A percentile compares a stretch with the other conserved stretches of the same genome.
phyloP scores from a whole-genome alignment of 2,329 filamentous ascomycete genomes.

The Bipolaris zeicola region DNA sequence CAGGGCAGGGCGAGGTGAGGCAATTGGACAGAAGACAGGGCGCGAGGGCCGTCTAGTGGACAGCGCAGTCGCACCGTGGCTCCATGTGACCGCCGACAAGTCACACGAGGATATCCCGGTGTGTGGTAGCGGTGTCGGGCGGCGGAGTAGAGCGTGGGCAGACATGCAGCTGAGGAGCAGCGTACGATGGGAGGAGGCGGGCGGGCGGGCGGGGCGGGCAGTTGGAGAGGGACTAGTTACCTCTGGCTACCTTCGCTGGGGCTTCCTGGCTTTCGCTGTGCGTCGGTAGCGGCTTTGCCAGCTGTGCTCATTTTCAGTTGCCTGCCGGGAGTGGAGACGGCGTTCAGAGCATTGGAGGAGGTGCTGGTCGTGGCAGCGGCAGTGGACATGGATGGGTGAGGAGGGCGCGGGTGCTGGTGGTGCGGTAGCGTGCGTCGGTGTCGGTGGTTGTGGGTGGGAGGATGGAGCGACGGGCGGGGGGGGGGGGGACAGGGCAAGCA shows the following conservation, averaged over 20 bases:
- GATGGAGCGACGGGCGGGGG: slow-evolving; percentile 21
- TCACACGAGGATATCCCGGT: slow-evolving; percentile 37
- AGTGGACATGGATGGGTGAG: slow-evolving; percentile 42
- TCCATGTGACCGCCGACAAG: slow-evolving; percentile 43
- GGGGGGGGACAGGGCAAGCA: slow-evolving; percentile 19
- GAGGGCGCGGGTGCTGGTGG: slow-evolving; percentile 17
- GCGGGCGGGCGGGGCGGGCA: neutral
- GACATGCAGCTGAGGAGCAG: neutral
- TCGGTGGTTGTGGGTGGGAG: slow-evolving; percentile 9
- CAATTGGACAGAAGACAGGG: slow-evolving; percentile 9
- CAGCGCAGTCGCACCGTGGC: slow-evolving; percentile 37
- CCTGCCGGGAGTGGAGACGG: slow-evolving; percentile 44
- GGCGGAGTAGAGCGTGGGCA: slow-evolving; percentile 3
- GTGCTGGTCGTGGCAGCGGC: slow-evolving; percentile 36
- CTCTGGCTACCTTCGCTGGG: slow-evolving; percentile 60
- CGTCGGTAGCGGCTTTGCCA: slow-evolving; percentile 57
- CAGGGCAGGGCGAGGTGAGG: slow-evolving; percentile 6
- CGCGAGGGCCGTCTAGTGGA: slow-evolving; percentile 16
- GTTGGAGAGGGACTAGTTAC: slow-evolving; percentile 48
- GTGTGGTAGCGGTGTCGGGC: slow-evolving; percentile 14
- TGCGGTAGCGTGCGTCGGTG: slow-evolving; percentile 17
- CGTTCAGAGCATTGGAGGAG: slow-evolving; percentile 44
- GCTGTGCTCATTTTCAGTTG: slow-evolving; percentile 58
- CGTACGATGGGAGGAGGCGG: neutral
- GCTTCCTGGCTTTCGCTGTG: slow-evolving; percentile 61